Base-by-base conservation (phyloP, 306 rosid genomes). In the Cicer judaicum region DNA sequence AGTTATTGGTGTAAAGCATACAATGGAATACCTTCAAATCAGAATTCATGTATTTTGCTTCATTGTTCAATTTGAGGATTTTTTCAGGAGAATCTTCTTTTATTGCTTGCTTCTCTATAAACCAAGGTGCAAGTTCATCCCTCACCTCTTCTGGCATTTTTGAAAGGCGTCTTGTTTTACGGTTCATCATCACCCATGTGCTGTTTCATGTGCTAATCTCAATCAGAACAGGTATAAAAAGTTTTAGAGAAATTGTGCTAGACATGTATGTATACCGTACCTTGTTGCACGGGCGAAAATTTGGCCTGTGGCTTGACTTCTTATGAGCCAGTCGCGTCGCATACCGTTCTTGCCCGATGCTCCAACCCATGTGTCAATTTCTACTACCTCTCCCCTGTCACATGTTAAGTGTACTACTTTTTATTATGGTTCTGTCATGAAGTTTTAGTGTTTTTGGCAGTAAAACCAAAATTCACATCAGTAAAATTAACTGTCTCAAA, bases 151-250 rank as follows among this genome's bases (percentile, higher is more conserved):
- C 91, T 50, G 97, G 97, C 86, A 91, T 83, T 82, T 91, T 91
- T 2, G 97, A 93, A 64, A 91, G 96, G 74, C 98, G 97, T 64
- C 98, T 88, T 76, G 98, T 88, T 69, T 84, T 81, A 74, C 81
- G 85, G 88, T 93, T 91, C 98, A 93, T 93, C 96, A 88, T 93
- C 85, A 91, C 98, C 97, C 98, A 93, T 36, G 91, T 91, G 85
- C 98, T 93, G 93, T 82, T 85, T 78, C 7, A 69, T 48, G 43
- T 34, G 69, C 48, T 77, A 34, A 55, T 55, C 46, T 68, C 15
- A 61, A 13, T 80, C 39, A 87, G 83, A 59, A 77, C 38, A 36
- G 1, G 34, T 44, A 61, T 7, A 55, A 19, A 65, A 7, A 18
- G 4, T 18, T 14, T 16, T 4, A 8, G 21, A 38, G 19, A 43